Base-by-base conservation (phyloP, 176 grass and related monocot genomes). In the Olyra latifolia region DNA sequence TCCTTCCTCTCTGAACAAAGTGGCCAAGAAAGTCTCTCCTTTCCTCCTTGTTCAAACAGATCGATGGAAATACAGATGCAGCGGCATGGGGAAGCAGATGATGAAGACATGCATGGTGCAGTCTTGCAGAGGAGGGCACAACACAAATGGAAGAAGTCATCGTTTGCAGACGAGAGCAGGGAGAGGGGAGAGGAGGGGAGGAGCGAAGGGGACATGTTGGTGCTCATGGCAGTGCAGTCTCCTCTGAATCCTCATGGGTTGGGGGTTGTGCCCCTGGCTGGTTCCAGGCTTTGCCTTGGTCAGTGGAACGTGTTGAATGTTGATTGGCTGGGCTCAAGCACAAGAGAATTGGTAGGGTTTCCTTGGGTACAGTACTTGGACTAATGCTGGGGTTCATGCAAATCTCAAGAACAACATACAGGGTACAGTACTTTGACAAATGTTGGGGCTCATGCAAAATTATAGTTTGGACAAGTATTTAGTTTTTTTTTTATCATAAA, bases 131-230 rank as follows among this genome's bases (percentile, higher is more conserved):
- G 62, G 30, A 17, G 45, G 28, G 45, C 55, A 25, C 55, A 12
- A 12, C 22, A 30, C 70, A 73, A 23, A 54, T 35, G 70, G 48
- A 54, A 39, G 70, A 73, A 39, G 70, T 39, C 70, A 19, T 73
- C 29, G 48, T 71, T 71, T 30, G 23, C 5, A 60, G 11, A 5
- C 7, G 11, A 15, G 57, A 60, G 25, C 57, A 60, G 23, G 24
- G 11, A 24, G 55, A 60, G 57, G 22, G 22, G 22, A 12, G 55
- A 12, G 1, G 0, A 55, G 52, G 17, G 1, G 8, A 11, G 7
- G 20, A 1, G 20, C 9, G n/a, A 24, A 57, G 25, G 58, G 6
- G 58, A 61, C 58, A 61, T 29, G 23, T n/a, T 55, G 17, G 7
- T 52, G 49, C 22, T 56, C n/a, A 57, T 57, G 54, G 23, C 23